phyloP scores from a whole-genome alignment of 1,284 basidiomycete species.

The Cutaneotrichosporon cutaneum region DNA sequence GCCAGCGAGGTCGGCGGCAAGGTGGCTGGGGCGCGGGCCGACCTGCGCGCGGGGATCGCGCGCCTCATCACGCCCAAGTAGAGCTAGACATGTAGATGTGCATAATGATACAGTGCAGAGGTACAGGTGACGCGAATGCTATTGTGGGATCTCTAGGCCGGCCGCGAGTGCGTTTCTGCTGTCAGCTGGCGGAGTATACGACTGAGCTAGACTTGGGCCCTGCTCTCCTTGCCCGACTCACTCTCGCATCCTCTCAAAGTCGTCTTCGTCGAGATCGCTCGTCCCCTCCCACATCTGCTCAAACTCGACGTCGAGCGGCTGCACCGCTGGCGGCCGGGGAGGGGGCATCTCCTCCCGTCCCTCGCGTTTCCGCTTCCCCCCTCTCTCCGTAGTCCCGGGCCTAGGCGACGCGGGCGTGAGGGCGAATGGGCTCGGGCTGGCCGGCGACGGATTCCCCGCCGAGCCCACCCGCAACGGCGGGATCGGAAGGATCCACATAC shows the following conservation, averaged over 20 bases:
- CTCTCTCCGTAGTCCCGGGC: constrained; percentile 27
- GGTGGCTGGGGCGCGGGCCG: background rate
- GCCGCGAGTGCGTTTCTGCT: background rate
- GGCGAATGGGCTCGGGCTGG: constrained; percentile 22
- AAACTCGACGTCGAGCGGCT: constrained; percentile 78
- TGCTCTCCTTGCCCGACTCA: constrained; percentile 24
- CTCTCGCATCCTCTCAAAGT: constrained; percentile 52
- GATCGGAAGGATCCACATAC: constrained; percentile 78
- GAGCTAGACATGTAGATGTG: constrained; percentile 1
- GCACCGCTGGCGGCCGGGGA: constrained; percentile 36
- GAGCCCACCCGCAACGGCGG: constrained; percentile 36
- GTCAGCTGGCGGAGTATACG: background rate
- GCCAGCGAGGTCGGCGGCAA: background rate
- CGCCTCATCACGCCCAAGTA: background rate
- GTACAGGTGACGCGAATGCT: no score
- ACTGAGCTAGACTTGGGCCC: background rate
- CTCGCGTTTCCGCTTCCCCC: background rate
- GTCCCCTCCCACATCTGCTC: constrained; percentile 89
- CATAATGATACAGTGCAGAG: constrained; percentile 5
- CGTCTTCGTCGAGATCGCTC: constrained; percentile 84
- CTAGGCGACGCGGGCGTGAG: constrained; percentile 34
- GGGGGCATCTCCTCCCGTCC: constrained; percentile 24
- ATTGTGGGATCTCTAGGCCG: background rate
- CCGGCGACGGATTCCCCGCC: constrained; percentile 14
- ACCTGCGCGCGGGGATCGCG: background rate